Evolutionary conservation across 768 basidiomycete species (phyloP).

Genomic region (Pulveroboletus sp.): DNA sequence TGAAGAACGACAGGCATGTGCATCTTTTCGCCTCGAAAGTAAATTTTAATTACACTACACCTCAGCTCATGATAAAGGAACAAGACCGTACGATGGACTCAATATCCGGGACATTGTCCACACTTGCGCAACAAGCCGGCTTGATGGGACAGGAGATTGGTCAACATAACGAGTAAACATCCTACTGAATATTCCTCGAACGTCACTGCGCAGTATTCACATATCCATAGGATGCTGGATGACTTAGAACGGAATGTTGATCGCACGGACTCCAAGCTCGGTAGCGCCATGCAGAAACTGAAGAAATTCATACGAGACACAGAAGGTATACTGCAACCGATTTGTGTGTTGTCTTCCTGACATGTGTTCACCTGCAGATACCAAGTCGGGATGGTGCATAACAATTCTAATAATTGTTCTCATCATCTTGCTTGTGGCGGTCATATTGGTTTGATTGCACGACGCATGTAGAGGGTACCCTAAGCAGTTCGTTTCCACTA

Average conservation of each 20-base stretch:
- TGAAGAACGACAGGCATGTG: slow-evolving; percentile 78
- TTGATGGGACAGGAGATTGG: slow-evolving; percentile 91
- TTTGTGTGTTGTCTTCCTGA: background rate
- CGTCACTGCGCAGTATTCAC: background rate
- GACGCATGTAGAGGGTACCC: slow-evolving; percentile 7
- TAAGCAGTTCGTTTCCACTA: slow-evolving; percentile 4
- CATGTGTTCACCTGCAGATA: slow-evolving; percentile 44
- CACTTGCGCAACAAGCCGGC: slow-evolving; percentile 85
- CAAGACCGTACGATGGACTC: slow-evolving; percentile 89
- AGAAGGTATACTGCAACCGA: slow-evolving; percentile 46
- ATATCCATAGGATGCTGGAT: slow-evolving; percentile 60
- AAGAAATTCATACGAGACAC: slow-evolving; percentile 80
- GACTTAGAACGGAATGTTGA: slow-evolving; percentile 77
- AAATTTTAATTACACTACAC: background rate
- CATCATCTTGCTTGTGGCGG: slow-evolving; percentile 68
- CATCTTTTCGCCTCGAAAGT: background rate
- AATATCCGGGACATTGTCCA: slow-evolving; percentile 81
- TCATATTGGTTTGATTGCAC: slow-evolving; percentile 60
- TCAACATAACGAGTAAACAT: slow-evolving; percentile 85
- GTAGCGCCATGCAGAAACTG: slow-evolving; percentile 62
- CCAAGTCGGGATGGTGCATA: slow-evolving; percentile 88
- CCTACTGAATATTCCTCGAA: slow-evolving; percentile 1
- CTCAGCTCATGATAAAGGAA: slow-evolving; percentile 76
- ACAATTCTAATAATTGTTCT: slow-evolving; percentile 79
- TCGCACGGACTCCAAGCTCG: slow-evolving; percentile 59